These are phyloP conservation scores for Capsicum chinense DNA, from an alignment of 257 asterid species.

Conservation along the genomic window DNA sequence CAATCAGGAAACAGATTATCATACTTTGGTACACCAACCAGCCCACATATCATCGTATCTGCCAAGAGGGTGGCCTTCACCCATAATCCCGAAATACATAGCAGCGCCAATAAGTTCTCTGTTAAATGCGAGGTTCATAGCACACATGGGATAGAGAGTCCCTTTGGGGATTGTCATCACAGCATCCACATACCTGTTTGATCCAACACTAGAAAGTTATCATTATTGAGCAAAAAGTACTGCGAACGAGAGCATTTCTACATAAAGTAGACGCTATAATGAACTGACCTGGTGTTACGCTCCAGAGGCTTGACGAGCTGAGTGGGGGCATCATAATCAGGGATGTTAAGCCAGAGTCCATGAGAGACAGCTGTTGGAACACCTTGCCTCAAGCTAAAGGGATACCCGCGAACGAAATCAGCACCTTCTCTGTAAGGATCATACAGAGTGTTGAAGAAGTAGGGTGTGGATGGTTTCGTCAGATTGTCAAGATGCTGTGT, in stretches of 20 bases:
- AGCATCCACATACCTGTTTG: slow-evolving; percentile 52
- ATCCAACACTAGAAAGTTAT: slow-evolving; percentile 18
- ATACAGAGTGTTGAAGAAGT: slow-evolving; percentile 52
- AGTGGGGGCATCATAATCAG: slow-evolving; percentile 55
- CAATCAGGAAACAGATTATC: neutral
- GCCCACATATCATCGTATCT: slow-evolving; percentile 58
- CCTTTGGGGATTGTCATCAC: slow-evolving; percentile 51
- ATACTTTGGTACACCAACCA: slow-evolving; percentile 54
- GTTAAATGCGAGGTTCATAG: slow-evolving; percentile 51
- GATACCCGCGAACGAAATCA: slow-evolving; percentile 55
- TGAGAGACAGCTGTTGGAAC: slow-evolving; percentile 54
- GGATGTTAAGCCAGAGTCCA: slow-evolving; percentile 57
- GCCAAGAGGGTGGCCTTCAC: slow-evolving; percentile 53
- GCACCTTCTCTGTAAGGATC: slow-evolving; percentile 53
- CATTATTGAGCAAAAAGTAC: neutral
- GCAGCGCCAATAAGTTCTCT: slow-evolving; percentile 51
- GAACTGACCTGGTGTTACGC: slow-evolving; percentile 46
- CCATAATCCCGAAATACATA: slow-evolving; percentile 52
- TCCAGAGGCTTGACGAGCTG: slow-evolving; percentile 55
- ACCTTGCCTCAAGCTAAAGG: slow-evolving; percentile 50
- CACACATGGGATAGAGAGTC: slow-evolving; percentile 53
- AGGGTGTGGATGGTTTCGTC: slow-evolving; percentile 49
- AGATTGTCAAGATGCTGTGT: slow-evolving; percentile 44
- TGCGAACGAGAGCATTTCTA: neutral
- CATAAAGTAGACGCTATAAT: neutral